Evolutionary conservation across 108 stramenopile genomes (phyloP), one percentile per base, ranked within the genome.

Genomic region (Skeletonema grethae): DNA sequence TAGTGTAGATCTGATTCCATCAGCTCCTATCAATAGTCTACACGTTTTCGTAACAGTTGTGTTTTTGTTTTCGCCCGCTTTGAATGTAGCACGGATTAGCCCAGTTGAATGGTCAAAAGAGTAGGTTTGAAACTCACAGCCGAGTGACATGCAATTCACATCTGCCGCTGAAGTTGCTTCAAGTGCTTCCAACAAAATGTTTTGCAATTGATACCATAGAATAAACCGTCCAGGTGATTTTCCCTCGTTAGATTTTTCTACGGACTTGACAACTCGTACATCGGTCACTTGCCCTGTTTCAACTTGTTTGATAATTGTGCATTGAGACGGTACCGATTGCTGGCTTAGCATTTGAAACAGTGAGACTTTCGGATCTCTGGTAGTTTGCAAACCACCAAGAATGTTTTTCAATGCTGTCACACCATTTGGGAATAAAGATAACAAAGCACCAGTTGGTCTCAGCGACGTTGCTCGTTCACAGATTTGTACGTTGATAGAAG

Each of bases 391-490:
- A 39, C 7, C 25, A 9, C 64, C 48, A 28, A 65, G 64, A 34
- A 61, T 61, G 24, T 20, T 45, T 24, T 55, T 8, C 46, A 65
- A 65, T 65, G 64, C 64, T 22, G 38, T 22, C 50, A 39, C 29
- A n/a, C 64, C 64, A 65, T 65, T 65, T n/a, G 64, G 64, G 48
- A 65, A 65, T 10, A 65, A 25, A 24, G 64, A 65, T n/a, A 65
- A 50, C 8, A 65, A 39, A 18, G 64, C 64, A 16, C 64, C 64
- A 29, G 13, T 55, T 28, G 43, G 43, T 55, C 29, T 8, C 16
- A 65, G 9, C 15, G 64, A 20, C 11, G 7, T 20, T 48, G 64
- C 64, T 7, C 50, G 18, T 25, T 65, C 64, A 55, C 13, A 65
- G 2, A 65, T 24, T 16, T 48, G 50, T 55, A 20, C 4, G 48